Base-by-base conservation (phyloP, 805 yeast species). In the Wickerhamiella parazyma region DNA sequence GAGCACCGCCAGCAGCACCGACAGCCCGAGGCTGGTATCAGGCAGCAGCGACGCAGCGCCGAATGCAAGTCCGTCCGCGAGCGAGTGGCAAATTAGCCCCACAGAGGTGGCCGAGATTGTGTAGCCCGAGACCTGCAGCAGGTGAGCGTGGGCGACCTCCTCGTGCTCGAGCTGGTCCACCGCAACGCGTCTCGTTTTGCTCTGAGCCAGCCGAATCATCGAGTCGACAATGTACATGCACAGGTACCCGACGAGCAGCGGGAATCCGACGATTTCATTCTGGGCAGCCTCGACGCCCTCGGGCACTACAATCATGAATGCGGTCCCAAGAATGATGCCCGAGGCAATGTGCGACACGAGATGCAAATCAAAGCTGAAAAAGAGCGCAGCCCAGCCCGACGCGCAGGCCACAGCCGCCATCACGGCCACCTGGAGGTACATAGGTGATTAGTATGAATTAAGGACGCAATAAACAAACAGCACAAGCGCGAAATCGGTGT, bases 1-100 rank as follows among this genome's bases (percentile, higher is more conserved):
- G 47, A 80, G 66, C 22, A 81, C 72, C 10, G 83, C 77, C 10
- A 76, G 41, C 38, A 78, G 71, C 41, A 81, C 73, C 31, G 75
- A 50, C 38, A 64, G 29, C 46, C 61, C 67, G 29, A 70, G 58
- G 6, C 65, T 57, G 7, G 60, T 53, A 45, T 62, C 62, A 11
- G 63, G 53, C 9, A 71, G 46, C 19, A 69, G 58, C 39, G 68
- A 65, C 1, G 80, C 68, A 0, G 85, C 71, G 0, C 86, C 85
- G 28, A 81, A 62, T 0, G 85, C 78, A 6, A 81, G 63, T 1
- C 93, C 93, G 52, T 81, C 93, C 1, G 82, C 74, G 2, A 75
- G 52, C 0, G 83, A 73, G 54, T 81, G 93, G 12, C 80, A 64
- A 1, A 79, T 55, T 11, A 81, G 63, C 0, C 86, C 85, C 3